Base-by-base conservation (phyloP, 2,329 filamentous ascomycete species). In the Podosphaera fusca region DNA sequence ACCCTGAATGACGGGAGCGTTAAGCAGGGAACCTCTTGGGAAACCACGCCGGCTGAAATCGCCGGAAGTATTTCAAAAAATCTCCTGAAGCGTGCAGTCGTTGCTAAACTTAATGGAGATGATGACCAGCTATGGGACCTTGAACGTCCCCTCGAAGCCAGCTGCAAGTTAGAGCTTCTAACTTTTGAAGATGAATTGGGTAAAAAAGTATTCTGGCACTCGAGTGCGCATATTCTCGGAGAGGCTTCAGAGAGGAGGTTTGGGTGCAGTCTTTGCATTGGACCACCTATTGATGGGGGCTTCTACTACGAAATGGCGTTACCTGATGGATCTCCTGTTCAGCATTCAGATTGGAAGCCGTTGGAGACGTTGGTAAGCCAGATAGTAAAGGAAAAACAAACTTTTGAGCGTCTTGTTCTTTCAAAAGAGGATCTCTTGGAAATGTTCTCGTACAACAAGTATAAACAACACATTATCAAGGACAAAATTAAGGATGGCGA, bases 291-390 rank as follows among this genome's bases (percentile, higher is more conserved):
- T 50, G 81, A 88, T 56, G 84, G 89, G 69, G 90, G 88, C 45
- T 95, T 95, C 75, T 95, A 95, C 76, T 96, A 95, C 71, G 87
- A 96, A 71, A 95, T 96, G 89, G 85, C 85, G 36, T 75, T 87
- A 50, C 79, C 84, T 52, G 82, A 84, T 45, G 81, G 82, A 57
- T 73, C 71, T 66, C 81, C 75, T 66, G 85, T 95, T 46, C 80
- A 82, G 58, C 75, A 84, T 63, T 71, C 75, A 58, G 92, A 96
- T 71, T 89, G 87, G 79, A 84, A 89, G 69, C 81, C 85, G 1
- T 75, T 96, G 29, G 88, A 95, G 72, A 81, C 76, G 59, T 81
- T 88, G 61, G 86, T 89, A 35, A 75, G 78, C 66, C 84, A 82
- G 67, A 88, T 92, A 61, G 86, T 94, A 71, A 95, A 95, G 75